These are phyloP conservation scores for Penicillium paneum DNA, from an alignment of 2,329 filamentous ascomycete genomes.

Conservation along the genomic window DNA sequence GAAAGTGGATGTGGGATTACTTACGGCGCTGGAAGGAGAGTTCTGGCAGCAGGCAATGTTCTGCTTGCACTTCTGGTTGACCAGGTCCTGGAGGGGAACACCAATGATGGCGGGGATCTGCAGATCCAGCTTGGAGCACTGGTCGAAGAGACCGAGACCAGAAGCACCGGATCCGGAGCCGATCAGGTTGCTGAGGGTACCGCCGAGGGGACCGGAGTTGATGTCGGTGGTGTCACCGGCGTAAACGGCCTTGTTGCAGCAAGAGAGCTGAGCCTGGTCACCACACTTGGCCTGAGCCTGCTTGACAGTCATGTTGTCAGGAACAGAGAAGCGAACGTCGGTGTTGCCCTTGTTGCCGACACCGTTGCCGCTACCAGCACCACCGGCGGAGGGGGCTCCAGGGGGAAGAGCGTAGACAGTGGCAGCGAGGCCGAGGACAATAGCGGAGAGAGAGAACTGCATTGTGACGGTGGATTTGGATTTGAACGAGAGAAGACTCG, in stretches of 20 bases:
- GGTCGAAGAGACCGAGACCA: constrained; percentile 40
- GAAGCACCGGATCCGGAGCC: constrained; percentile 33
- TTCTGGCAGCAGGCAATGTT: constrained; percentile 43
- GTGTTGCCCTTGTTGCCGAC: constrained; percentile 34
- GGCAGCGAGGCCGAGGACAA: constrained; percentile 36
- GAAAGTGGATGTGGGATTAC: neutral
- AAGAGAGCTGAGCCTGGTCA: constrained; percentile 38
- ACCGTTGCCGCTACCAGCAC: constrained; percentile 24
- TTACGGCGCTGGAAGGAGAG: constrained; percentile 31
- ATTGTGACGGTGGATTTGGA: constrained; percentile 37
- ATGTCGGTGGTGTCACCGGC: constrained; percentile 35
- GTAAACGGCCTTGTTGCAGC: constrained; percentile 41
- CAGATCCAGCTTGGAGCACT: constrained; percentile 42
- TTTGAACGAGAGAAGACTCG: constrained; percentile 28
- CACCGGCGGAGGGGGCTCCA: constrained; percentile 17
- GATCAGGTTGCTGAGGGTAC: constrained; percentile 35
- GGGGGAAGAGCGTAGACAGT: constrained; percentile 32
- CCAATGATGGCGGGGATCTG: constrained; percentile 27
- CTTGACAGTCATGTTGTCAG: constrained; percentile 33
- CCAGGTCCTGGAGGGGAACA: constrained; percentile 30
- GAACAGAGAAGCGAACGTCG: constrained; percentile 35
- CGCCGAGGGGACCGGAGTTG: constrained; percentile 32
- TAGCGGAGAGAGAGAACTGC: constrained; percentile 36
- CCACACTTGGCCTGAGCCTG: constrained; percentile 41
- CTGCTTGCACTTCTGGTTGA: constrained; percentile 42